Evolutionary conservation across 2,329 filamentous ascomycete genomes (phyloP).

Genomic region (Penicillium hesseltinei): DNA sequence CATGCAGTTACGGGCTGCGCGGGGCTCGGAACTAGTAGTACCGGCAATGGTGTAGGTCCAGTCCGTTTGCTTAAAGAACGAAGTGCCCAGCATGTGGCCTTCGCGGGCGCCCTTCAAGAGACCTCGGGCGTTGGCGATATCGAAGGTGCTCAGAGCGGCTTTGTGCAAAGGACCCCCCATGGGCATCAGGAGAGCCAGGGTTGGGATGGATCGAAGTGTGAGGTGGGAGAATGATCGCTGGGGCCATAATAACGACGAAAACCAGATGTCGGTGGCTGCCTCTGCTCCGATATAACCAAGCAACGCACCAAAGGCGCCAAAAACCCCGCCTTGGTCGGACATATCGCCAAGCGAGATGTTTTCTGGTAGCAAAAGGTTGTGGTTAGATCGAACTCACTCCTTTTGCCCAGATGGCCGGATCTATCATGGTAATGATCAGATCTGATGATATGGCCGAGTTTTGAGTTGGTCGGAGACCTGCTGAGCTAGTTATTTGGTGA

Average conservation of each 20-base stretch:
- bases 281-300: neutral
- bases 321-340: neutral
- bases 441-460: neutral
- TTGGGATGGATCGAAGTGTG: neutral
- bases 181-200: neutral
- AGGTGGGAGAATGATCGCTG: neutral
- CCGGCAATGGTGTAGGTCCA: neutral
- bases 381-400: neutral
- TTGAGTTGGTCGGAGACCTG: neutral
- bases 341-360: neutral
- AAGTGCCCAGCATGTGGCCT: neutral
- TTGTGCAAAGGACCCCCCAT: neutral
- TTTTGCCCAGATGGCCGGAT: neutral
- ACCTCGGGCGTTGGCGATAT: neutral
- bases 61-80: neutral
- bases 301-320: neutral
- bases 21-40: neutral
- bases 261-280: neutral
- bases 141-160: neutral
- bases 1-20: neutral
- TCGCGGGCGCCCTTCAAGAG: neutral
- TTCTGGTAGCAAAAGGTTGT: neutral
- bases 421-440: neutral
- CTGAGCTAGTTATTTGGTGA: neutral
- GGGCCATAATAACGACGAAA: neutral